A percentile compares a stretch with the other conserved stretches of the same genome.
phyloP scores from a whole-genome alignment of 2,329 filamentous ascomycete species.

The Teratosphaeria zuluensis region DNA sequence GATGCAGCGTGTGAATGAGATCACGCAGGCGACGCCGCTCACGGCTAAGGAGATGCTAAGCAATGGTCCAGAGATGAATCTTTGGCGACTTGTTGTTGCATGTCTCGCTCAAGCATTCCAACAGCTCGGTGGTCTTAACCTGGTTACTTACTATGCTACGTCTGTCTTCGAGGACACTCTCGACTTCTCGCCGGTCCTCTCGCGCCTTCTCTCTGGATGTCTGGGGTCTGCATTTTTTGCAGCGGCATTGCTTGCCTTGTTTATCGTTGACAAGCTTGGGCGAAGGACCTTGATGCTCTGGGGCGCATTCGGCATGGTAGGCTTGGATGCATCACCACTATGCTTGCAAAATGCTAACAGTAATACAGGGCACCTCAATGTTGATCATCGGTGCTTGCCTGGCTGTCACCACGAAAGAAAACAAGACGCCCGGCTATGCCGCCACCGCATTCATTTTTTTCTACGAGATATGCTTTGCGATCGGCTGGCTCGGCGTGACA shows the following conservation, averaged over 20 bases:
- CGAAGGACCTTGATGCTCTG: slow-evolving; percentile 64
- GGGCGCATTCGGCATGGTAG: slow-evolving; percentile 44
- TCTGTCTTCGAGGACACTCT: slow-evolving; percentile 44
- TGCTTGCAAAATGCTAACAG: neutral
- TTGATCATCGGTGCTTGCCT: neutral
- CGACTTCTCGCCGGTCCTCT: slow-evolving; percentile 40
- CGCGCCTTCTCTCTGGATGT: slow-evolving; percentile 38
- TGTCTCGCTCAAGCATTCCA: slow-evolving; percentile 14
- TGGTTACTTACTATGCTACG: slow-evolving; percentile 30
- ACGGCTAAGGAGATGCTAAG: slow-evolving; percentile 32
- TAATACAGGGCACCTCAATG: neutral
- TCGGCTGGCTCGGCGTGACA: slow-evolving; percentile 26
- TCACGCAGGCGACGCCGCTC: slow-evolving; percentile 43
- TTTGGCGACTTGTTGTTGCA: neutral
- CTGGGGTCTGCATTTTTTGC: slow-evolving; percentile 45
- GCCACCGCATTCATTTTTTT: slow-evolving; percentile 28
- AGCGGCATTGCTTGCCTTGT: slow-evolving; percentile 37
- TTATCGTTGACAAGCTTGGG: slow-evolving; percentile 40
- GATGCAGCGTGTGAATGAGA: slow-evolving; percentile 35
- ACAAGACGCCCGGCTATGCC: slow-evolving; percentile 20
- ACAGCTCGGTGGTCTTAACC: slow-evolving; percentile 13
- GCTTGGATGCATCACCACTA: neutral
- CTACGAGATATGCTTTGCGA: slow-evolving; percentile 28
- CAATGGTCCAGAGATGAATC: neutral
- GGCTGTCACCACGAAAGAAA: neutral